Conservation (phyloP, 768 basidiomycete species). For the Rubroboletus pulcherrimus region DNA sequence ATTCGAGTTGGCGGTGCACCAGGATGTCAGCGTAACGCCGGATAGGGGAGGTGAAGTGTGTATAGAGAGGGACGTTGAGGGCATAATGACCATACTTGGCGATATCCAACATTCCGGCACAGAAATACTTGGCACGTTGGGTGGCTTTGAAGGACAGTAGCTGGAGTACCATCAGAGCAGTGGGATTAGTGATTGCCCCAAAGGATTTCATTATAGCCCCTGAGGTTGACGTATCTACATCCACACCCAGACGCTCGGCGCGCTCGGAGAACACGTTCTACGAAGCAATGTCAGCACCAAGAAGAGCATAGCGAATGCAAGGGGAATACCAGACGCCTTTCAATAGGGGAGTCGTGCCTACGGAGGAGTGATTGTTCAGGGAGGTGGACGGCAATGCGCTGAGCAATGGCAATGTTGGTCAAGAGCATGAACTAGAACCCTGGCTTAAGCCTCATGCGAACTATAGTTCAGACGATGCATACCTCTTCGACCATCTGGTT, state of each 20-base stretch:
- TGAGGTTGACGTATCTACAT: constrained; percentile 74
- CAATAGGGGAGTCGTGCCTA: constrained; percentile 89
- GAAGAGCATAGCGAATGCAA: neutral
- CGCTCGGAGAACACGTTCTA: constrained; percentile 78
- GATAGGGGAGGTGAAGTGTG: constrained; percentile 90
- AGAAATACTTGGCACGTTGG: constrained; percentile 96
- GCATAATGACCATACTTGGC: constrained; percentile 96
- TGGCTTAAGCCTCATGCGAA: constrained; percentile 2
- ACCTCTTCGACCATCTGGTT: constrained; percentile 90
- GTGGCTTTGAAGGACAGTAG: constrained; percentile 88
- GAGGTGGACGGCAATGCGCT: constrained; percentile 88
- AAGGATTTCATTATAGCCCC: constrained; percentile 85
- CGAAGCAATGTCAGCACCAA: constrained; percentile 7
- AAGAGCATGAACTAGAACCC: constrained; percentile 82
- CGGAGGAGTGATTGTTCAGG: constrained; percentile 97
- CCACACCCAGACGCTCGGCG: constrained; percentile 78
- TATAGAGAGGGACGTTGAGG: constrained; percentile 87
- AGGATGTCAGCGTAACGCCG: constrained; percentile 91
- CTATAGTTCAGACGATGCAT: constrained; percentile 11
- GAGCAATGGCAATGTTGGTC: constrained; percentile 85
- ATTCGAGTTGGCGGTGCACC: constrained; percentile 95
- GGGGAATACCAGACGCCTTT: constrained; percentile 70
- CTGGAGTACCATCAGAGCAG: constrained; percentile 75
- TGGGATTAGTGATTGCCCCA: constrained; percentile 65
- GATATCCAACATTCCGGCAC: constrained; percentile 98